A percentile compares a stretch with the other conserved stretches of the same genome.
phyloP scores from a whole-genome alignment of 768 basidiomycete genomes.

The Pisolithus sp. region DNA sequence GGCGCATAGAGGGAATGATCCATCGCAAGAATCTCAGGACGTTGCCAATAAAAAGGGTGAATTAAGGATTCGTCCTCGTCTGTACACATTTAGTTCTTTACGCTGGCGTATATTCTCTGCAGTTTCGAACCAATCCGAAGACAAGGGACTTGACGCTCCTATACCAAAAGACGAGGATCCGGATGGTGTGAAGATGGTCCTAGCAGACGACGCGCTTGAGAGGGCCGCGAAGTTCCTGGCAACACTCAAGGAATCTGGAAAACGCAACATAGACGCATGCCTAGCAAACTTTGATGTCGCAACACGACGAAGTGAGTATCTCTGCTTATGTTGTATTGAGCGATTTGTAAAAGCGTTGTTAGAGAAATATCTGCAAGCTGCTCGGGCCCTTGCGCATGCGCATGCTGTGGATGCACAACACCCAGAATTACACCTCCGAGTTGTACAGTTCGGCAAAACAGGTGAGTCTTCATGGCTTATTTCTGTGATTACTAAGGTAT shows the following conservation, averaged over 20 bases:
- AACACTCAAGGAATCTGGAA: constrained; percentile 51
- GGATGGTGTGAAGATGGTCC: constrained; percentile 66
- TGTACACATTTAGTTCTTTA: constrained; percentile 8
- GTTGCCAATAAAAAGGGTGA: constrained; percentile 56
- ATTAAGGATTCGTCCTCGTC: constrained; percentile 10
- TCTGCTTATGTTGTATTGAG: not conserved
- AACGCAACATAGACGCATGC: constrained; percentile 63
- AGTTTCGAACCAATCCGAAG: constrained; percentile 35
- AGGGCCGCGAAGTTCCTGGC: constrained; percentile 65
- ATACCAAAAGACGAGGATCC: constrained; percentile 75
- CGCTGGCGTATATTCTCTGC: constrained; percentile 7
- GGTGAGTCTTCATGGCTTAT: constrained; percentile 32
- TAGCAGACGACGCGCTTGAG: constrained; percentile 60
- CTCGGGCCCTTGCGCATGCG: constrained; percentile 57
- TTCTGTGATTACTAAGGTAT: constrained; percentile 2
- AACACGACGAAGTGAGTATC: constrained; percentile 64
- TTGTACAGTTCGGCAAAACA: constrained; percentile 54
- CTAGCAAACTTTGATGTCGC: constrained; percentile 74
- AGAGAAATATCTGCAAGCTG: constrained; percentile 82
- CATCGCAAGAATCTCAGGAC: constrained; percentile 31
- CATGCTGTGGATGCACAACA: constrained; percentile 45
- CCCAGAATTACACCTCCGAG: constrained; percentile 66
- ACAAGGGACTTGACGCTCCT: constrained; percentile 61
- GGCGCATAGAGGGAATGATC: constrained; percentile 51
- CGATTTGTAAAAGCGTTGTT: not conserved